A percentile compares a stretch with the other conserved stretches of the same genome.
phyloP scores from a whole-genome alignment of 2,329 filamentous ascomycete species.

The Arthrobotrys musiformis region DNA sequence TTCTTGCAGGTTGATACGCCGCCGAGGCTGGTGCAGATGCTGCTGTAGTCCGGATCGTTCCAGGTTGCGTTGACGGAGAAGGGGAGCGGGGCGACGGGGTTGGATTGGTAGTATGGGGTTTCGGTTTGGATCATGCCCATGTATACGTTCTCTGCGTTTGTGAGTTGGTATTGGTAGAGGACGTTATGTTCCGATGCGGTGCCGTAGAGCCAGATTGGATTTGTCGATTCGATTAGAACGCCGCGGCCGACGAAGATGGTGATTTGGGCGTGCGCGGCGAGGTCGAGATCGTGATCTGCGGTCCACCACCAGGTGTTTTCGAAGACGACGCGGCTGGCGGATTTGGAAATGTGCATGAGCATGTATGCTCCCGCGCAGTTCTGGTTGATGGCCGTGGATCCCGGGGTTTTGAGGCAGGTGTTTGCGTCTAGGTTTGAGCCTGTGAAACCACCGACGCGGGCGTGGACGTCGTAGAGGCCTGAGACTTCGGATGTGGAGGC shows the following conservation, averaged over 20 bases:
- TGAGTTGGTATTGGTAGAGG: conserved; percentile 82
- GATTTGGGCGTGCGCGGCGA: conserved; percentile 62
- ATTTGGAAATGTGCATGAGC: conserved; percentile 62
- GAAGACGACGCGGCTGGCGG: conserved; percentile 65
- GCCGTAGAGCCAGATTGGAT: conserved; percentile 68
- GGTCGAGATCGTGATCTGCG: conserved; percentile 68
- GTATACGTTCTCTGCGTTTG: conserved; percentile 80
- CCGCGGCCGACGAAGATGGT: conserved; percentile 66
- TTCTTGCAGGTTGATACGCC: conserved; percentile 58
- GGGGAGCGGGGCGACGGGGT: conserved; percentile 63
- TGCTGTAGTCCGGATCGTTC: conserved; percentile 39
- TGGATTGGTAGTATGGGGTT: conserved; percentile 73
- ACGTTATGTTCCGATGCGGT: conserved; percentile 68
- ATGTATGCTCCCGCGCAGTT: conserved; percentile 63
- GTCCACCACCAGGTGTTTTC: conserved; percentile 68
- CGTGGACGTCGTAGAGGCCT: conserved; percentile 88
- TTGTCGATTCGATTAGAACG: conserved; percentile 65
- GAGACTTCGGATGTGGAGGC: conserved; percentile 64
- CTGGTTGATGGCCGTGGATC: conserved; percentile 57
- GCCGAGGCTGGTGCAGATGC: conserved; percentile 5
- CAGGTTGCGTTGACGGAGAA: conserved; percentile 61
- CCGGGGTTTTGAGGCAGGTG: conserved; percentile 65
- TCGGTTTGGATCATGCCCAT: conserved; percentile 88
- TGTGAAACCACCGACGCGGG: conserved; percentile 82
- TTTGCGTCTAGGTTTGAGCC: conserved; percentile 61